Conservation (phyloP, 2,329 filamentous ascomycete species). For the Raffaelea ambrosiae region DNA sequence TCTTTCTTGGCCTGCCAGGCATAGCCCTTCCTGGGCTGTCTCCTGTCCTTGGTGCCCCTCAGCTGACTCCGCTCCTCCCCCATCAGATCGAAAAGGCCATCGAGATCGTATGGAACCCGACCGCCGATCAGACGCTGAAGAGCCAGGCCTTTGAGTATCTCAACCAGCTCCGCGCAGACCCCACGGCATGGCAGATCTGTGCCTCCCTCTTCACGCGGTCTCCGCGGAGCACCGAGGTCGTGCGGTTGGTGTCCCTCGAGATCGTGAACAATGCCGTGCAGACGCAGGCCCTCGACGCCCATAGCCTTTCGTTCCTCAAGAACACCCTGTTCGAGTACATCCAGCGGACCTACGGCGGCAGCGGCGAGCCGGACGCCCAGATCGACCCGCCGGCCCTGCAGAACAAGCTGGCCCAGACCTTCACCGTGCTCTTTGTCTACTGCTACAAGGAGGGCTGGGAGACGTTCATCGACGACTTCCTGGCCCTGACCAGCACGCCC, state of each 20-base stretch:
- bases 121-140: constrained; percentile 67
- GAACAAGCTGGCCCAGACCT: constrained; percentile 93
- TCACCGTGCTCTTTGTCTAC: constrained; percentile 86
- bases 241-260: constrained; percentile 83
- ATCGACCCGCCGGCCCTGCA: constrained; percentile 72
- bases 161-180: constrained; percentile 69
- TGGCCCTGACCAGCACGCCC: constrained; percentile 60
- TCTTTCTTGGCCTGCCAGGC: too few relatives aligned
- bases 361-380: constrained; percentile 28
- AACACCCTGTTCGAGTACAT: constrained; percentile 77
- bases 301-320: constrained; percentile 67
- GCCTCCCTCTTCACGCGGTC: constrained; percentile 74
- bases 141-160: constrained; percentile 75
- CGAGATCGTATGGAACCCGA: constrained; percentile 81
- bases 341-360: constrained; percentile 61
- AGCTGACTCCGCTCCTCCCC: not conserved
- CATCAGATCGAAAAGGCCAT: constrained; percentile 85
- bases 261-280: constrained; percentile 89
- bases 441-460: constrained; percentile 84
- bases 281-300: constrained; percentile 63
- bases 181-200: constrained; percentile 85
- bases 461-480: constrained; percentile 83
- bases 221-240: constrained; percentile 70
- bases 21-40: too few relatives aligned
- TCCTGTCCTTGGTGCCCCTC: not conserved